These are phyloP conservation scores for Exophiala alcalophila DNA, from an alignment of 2,329 filamentous ascomycete genomes.

Conservation along the genomic window DNA sequence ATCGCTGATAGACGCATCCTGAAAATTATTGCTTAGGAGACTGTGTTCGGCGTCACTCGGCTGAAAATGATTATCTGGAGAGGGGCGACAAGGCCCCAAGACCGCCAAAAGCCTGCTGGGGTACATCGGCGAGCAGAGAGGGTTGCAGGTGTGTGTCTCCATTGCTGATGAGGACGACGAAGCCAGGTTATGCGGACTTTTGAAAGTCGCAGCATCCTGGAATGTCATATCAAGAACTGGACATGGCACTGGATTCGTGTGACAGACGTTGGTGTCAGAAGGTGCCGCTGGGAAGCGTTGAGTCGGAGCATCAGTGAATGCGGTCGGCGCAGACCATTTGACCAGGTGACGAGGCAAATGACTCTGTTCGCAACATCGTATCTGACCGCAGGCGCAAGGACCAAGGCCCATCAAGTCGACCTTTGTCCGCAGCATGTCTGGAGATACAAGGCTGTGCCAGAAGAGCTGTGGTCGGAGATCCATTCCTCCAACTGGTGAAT, in stretches of 20 bases:
- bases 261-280: slow-evolving; percentile 23
- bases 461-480: slow-evolving; percentile 5
- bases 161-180: slow-evolving; percentile 2
- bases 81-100: too few relatives aligned
- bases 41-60: too few relatives aligned
- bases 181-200: slow-evolving; percentile 4
- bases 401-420: slow-evolving; percentile 5
- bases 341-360: slow-evolving; percentile 12
- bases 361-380: slow-evolving; percentile 8
- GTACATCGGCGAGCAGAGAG: background rate
- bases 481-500: slow-evolving; percentile 7
- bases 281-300: slow-evolving; percentile 8
- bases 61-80: too few relatives aligned
- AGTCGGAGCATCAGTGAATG: slow-evolving; percentile 16
- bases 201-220: background rate
- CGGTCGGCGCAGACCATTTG: slow-evolving; percentile 1
- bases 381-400: slow-evolving; percentile 2
- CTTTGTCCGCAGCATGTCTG: slow-evolving; percentile 10
- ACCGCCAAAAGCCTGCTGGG: too few relatives aligned
- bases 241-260: slow-evolving; percentile 5
- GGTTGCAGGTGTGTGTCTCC: background rate
- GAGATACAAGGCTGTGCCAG: slow-evolving; percentile 7
- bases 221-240: background rate
- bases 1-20: too few relatives aligned
- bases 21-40: too few relatives aligned